These are phyloP conservation scores for Didymella lethalis DNA, from an alignment of 2,329 filamentous ascomycete species.

Conservation along the genomic window DNA sequence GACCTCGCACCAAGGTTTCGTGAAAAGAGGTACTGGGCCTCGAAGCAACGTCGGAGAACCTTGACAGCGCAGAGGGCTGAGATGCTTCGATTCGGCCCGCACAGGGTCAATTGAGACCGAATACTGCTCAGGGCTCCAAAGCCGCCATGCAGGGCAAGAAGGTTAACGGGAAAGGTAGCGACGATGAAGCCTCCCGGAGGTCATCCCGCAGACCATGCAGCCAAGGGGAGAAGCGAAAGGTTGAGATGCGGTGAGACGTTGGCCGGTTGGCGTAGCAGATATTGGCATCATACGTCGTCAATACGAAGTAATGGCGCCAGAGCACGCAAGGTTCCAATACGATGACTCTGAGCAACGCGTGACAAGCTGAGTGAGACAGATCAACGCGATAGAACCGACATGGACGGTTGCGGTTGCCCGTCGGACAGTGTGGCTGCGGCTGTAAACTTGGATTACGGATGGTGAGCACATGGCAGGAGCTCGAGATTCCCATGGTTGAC, in stretches of 20 bases:
- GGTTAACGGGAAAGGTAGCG: constrained; percentile 3
- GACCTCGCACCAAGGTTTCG: neutral
- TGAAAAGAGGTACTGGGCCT: neutral
- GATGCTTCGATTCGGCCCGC: constrained; percentile 6
- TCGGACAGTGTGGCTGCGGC: constrained; percentile 11
- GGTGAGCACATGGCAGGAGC: constrained; percentile 13
- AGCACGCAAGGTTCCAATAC: constrained; percentile 25
- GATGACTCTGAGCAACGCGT: constrained; percentile 30
- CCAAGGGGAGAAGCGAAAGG: neutral
- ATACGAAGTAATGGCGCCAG: constrained; percentile 27
- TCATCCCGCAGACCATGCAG: constrained; percentile 3
- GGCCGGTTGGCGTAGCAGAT: constrained; percentile 19
- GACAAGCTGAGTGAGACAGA: constrained; percentile 24
- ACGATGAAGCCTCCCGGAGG: constrained; percentile 5
- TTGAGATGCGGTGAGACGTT: constrained; percentile 19
- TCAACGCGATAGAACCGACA: neutral
- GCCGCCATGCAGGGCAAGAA: constrained; percentile 25
- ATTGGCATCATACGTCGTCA: constrained; percentile 28
- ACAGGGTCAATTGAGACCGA: neutral
- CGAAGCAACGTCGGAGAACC: neutral
- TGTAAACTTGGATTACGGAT: constrained; percentile 11
- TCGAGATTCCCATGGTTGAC: constrained; percentile 10
- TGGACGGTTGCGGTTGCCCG: constrained; percentile 5
- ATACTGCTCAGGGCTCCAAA: constrained; percentile 14
- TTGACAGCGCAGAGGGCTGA: neutral